Conservation (phyloP, 768 basidiomycete genomes). For the Mycena vitilis region DNA sequence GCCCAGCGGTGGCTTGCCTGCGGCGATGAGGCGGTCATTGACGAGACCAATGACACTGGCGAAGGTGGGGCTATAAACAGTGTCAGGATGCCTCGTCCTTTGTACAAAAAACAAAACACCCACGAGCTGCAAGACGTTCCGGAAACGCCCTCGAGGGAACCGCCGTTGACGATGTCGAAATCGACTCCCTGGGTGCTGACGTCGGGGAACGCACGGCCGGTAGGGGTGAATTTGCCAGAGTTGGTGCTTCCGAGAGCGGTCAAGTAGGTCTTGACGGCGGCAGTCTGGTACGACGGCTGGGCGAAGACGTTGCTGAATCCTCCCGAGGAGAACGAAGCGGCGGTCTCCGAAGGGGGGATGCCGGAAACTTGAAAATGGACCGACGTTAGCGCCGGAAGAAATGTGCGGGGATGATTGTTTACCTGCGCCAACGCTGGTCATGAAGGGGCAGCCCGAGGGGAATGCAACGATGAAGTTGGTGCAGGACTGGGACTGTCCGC, state of each 20-base stretch:
- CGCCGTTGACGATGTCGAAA: conserved; percentile 30
- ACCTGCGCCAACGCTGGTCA: conserved; percentile 29
- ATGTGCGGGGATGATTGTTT: neutral
- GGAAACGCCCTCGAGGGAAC: conserved; percentile 29
- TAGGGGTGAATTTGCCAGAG: conserved; percentile 50
- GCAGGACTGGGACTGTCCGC: conserved; percentile 34
- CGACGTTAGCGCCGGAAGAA: neutral
- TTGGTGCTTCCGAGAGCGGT: conserved; percentile 45
- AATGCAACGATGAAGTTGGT: conserved; percentile 51
- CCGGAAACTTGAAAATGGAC: conserved; percentile 45
- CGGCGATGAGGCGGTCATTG: conserved; percentile 57
- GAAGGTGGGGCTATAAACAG: conserved; percentile 50
- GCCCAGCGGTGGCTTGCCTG: conserved; percentile 51
- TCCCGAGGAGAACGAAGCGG: conserved; percentile 60
- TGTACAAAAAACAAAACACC: neutral
- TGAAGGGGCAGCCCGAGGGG: conserved; percentile 59
- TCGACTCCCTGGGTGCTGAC: conserved; percentile 40
- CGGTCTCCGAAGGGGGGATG: conserved; percentile 52
- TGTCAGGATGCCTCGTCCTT: neutral
- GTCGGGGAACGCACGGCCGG: conserved; percentile 45
- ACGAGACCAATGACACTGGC: conserved; percentile 59
- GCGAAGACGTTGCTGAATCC: conserved; percentile 61
- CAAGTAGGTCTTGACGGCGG: conserved; percentile 41
- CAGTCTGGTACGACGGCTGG: conserved; percentile 43
- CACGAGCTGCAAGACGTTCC: conserved; percentile 33